Evolutionary conservation across 192 early-diverging fungal genomes (phyloP).

Genomic region (Coemansia sp.): DNA sequence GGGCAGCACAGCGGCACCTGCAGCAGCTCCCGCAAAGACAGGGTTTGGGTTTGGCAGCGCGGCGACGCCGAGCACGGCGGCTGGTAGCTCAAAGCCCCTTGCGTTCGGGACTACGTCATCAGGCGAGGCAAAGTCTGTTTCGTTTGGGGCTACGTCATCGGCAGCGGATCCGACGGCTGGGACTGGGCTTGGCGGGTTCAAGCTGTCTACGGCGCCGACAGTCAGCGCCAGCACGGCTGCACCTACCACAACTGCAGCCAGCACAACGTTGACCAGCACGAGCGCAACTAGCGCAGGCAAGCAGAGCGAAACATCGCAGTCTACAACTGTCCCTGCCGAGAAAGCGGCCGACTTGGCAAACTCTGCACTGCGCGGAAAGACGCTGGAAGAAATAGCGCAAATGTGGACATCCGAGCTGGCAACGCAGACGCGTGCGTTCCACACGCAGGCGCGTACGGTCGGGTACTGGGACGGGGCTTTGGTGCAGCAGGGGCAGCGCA

Average conservation of each 20-base stretch:
- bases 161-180: constrained; percentile 43
- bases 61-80: constrained; percentile 17
- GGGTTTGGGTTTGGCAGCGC: constrained; percentile 33
- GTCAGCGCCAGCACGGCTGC: constrained; percentile 10
- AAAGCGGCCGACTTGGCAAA: constrained; percentile 56
- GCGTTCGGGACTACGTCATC: constrained; percentile 12
- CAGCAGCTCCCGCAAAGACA: constrained; percentile 4
- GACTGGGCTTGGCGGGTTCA: constrained; percentile 48
- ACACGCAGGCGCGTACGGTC: constrained; percentile 80
- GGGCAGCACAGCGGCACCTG: constrained; percentile 10
- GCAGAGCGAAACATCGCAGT: constrained; percentile 42
- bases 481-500: constrained; percentile 79
- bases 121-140: constrained; percentile 30
- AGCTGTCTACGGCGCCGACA: constrained; percentile 35
- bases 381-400: constrained; percentile 87
- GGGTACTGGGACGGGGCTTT: constrained; percentile 82
- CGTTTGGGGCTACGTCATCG: constrained; percentile 10
- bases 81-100: constrained; percentile 9
- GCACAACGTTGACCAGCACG: background rate
- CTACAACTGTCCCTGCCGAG: background rate
- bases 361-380: constrained; percentile 59
- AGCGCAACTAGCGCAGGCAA: constrained; percentile 53
- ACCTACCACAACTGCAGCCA: constrained; percentile 31
- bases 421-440: constrained; percentile 77
- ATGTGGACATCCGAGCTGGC: constrained; percentile 88